A percentile compares a stretch with the other conserved stretches of the same genome.
Evolutionary conservation across 2,329 filamentous ascomycete species (phyloP).

Genomic region (Beauveria sp.): DNA sequence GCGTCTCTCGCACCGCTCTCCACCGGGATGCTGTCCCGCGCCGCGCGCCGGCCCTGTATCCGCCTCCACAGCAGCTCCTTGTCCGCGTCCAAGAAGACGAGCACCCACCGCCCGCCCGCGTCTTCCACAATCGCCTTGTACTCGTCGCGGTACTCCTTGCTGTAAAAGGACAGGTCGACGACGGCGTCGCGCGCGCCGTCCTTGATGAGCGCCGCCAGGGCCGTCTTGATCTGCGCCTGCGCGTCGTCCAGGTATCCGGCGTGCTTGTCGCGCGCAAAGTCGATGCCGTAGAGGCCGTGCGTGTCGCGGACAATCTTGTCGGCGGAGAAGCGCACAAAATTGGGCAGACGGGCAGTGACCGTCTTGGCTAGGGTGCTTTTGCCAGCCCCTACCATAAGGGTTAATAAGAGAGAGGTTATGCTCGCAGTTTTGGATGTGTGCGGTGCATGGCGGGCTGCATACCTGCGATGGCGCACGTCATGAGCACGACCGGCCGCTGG

Average conservation of each 20-base stretch:
- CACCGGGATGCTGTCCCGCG: slow-evolving; percentile 7
- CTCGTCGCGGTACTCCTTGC: slow-evolving; percentile 23
- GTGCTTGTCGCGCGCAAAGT: slow-evolving; percentile 8
- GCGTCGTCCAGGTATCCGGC: slow-evolving; percentile 3
- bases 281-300: slow-evolving; percentile 10
- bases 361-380: slow-evolving; percentile 12
- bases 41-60: slow-evolving; percentile 20
- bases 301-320: slow-evolving; percentile 2
- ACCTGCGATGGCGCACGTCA: slow-evolving; percentile 11
- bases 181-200: slow-evolving; percentile 19
- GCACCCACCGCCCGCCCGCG: slow-evolving; percentile 22
- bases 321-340: slow-evolving; percentile 7
- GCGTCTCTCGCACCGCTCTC: slow-evolving; percentile 3
- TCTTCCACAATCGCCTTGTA: slow-evolving; percentile 20
- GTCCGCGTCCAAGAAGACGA: slow-evolving; percentile 21
- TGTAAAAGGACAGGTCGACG: slow-evolving; percentile 25
- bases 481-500: not conserved
- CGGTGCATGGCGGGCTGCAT: not conserved
- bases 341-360: not conserved
- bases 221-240: slow-evolving; percentile 1
- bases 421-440: too few species aligned
- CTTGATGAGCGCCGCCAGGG: slow-evolving; percentile 12
- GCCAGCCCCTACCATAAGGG: not conserved
- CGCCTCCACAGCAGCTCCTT: slow-evolving; percentile 23
- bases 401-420: not conserved